phyloP scores from a whole-genome alignment of 164 flowering plant genomes.

The Chimonanthus salicifolius region DNA sequence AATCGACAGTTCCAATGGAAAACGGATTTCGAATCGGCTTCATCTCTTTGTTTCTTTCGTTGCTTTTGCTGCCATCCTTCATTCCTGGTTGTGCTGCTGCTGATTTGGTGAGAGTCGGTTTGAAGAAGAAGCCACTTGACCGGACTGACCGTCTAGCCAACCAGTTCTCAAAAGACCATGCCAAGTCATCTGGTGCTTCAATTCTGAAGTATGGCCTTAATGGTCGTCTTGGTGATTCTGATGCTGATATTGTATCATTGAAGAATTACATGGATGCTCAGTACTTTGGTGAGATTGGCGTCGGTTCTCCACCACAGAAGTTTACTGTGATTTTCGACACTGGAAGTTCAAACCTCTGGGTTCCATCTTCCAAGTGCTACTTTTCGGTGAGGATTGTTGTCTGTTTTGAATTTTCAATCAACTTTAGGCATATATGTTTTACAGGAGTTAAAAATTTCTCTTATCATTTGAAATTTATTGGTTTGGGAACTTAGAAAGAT shows the following conservation, averaged over 20 bases:
- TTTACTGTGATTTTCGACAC: conserved; percentile 93
- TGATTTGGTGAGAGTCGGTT: conserved; percentile 36
- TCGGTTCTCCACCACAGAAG: conserved; percentile 86
- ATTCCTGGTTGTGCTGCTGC: conserved; percentile 25
- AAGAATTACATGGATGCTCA: conserved; percentile 95
- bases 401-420: not conserved
- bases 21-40: conserved; percentile 10
- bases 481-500: not conserved
- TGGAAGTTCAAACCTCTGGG: conserved; percentile 93
- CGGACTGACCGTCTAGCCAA: conserved; percentile 22
- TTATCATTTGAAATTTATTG: too few species aligned
- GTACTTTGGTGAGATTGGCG: conserved; percentile 80
- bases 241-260: conserved; percentile 50
- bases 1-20: conserved; percentile 32
- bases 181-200: not conserved
- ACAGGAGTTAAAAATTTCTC: not conserved
- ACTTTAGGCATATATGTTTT: not conserved
- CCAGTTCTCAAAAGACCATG: conserved; percentile 18
- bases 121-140: conserved; percentile 37
- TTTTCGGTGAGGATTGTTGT: conserved; percentile 49
- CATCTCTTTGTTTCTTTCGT: conserved; percentile 29
- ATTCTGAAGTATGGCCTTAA: conserved; percentile 29
- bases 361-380: conserved; percentile 79
- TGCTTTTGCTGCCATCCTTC: conserved; percentile 32
- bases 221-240: conserved; percentile 29